Conservation (phyloP, 176 grass and related monocot species). For the Avena sativa region DNA sequence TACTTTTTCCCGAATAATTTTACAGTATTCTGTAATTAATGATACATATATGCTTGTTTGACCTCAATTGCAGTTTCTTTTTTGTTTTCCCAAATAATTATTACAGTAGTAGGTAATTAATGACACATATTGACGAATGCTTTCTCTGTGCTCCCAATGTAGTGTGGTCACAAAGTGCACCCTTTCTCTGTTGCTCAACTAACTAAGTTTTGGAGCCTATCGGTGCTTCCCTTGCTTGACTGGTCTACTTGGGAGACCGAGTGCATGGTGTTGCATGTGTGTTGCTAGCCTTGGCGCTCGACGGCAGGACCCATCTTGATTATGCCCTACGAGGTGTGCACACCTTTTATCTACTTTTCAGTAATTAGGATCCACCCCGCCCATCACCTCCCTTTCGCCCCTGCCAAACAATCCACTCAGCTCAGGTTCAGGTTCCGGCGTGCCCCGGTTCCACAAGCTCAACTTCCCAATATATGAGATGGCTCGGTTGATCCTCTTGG, state of each 20-base stretch:
- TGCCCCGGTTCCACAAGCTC: no score
- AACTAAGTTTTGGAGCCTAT: slow-evolving; percentile 18
- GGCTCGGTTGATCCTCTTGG: no score
- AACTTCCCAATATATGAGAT: no score
- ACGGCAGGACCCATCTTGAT: background rate
- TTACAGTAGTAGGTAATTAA: slow-evolving; percentile 7
- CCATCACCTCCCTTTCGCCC: no score
- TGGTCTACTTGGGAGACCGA: background rate
- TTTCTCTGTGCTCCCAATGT: background rate
- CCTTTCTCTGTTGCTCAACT: slow-evolving; percentile 29
- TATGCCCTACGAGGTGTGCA: background rate
- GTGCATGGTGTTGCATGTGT: slow-evolving; percentile 12
- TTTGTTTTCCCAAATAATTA: background rate
- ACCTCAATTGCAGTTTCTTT: background rate
- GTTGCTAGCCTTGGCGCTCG: background rate
- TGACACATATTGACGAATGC: background rate
- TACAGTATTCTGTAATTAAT: slow-evolving; percentile 6
- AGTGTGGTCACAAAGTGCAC: background rate
- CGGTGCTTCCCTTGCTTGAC: background rate
- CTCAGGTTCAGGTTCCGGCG: no score
- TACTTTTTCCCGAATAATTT: background rate
- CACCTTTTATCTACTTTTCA: no score
- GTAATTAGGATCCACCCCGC: no score
- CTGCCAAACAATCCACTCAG: no score
- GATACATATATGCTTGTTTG: background rate